Percentiles rank a stretch among this genome's conserved stretches.
Conservation (phyloP, 2,329 filamentous ascomycete genomes). For the Geosmithia morbida region DNA sequence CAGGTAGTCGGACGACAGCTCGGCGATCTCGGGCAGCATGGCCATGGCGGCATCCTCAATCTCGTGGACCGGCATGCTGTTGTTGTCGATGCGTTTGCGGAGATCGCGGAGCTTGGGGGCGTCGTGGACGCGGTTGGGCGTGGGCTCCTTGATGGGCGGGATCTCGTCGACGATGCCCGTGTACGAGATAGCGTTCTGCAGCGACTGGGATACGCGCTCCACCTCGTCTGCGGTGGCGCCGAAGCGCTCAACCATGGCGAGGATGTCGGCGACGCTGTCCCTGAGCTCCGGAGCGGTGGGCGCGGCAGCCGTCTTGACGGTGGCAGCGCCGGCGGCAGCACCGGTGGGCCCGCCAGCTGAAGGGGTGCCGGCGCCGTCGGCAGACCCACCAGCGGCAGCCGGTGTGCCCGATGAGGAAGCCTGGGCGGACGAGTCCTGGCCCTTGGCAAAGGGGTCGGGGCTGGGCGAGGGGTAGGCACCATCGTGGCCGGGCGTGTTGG, state of each 20-base stretch:
- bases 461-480: conserved; percentile 83
- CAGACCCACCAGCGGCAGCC: not conserved
- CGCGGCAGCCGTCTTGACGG: conserved; percentile 18
- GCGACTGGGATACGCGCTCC: conserved; percentile 53
- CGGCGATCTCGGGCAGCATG: conserved; percentile 94
- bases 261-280: conserved; percentile 71
- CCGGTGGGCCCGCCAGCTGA: not conserved
- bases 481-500: conserved; percentile 78
- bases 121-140: conserved; percentile 79
- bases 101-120: conserved; percentile 92
- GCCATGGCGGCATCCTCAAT: conserved; percentile 85
- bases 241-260: conserved; percentile 77
- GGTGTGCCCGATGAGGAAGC: not conserved
- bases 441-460: conserved; percentile 64
- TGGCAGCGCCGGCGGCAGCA: not conserved
- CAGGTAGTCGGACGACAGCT: conserved; percentile 88
- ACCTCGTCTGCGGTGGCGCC: conserved; percentile 72
- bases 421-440: conserved; percentile 17
- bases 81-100: conserved; percentile 93
- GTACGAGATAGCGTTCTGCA: conserved; percentile 66
- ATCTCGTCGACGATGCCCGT: conserved; percentile 67
- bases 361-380: not conserved
- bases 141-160: conserved; percentile 75
- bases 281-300: conserved; percentile 57
- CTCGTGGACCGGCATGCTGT: conserved; percentile 69